phyloP scores from a whole-genome alignment of 768 basidiomycete genomes.

The Boletus subparvulus region DNA sequence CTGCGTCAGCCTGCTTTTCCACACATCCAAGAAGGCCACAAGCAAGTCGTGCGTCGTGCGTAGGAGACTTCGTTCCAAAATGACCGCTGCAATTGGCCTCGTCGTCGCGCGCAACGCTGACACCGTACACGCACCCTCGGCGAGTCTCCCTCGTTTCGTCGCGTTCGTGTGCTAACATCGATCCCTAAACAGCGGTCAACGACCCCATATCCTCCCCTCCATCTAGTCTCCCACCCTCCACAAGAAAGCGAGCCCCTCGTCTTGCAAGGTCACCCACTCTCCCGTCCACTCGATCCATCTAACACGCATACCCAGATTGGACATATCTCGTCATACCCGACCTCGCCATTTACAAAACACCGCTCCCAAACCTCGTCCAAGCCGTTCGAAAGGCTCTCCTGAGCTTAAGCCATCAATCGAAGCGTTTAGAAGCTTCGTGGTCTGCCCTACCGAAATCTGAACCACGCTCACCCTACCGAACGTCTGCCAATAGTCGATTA shows the following conservation, averaged over 20 bases:
- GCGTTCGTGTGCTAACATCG: not conserved
- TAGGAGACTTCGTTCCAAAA: slow-evolving; percentile 20
- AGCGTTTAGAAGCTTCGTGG: slow-evolving; percentile 17
- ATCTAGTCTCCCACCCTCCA: not conserved
- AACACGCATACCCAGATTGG: slow-evolving; percentile 19
- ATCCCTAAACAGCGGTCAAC: not conserved
- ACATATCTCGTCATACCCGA: slow-evolving; percentile 28
- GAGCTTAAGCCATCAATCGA: slow-evolving; percentile 7
- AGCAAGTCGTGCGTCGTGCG: slow-evolving; percentile 26
- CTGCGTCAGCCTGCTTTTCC: slow-evolving; percentile 20
- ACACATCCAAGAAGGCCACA: slow-evolving; percentile 24
- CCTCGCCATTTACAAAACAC: slow-evolving; percentile 25
- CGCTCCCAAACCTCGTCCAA: slow-evolving; percentile 23
- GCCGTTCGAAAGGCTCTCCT: slow-evolving; percentile 23
- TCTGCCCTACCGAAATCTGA: not conserved
- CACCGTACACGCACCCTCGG: not conserved
- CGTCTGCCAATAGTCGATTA: no score
- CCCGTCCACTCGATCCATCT: not conserved
- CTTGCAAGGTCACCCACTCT: slow-evolving; percentile 17
- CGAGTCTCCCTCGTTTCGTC: not conserved
- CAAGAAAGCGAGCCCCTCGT: slow-evolving; percentile 1
- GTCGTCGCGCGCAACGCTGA: slow-evolving; percentile 20
- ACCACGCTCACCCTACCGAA: not conserved
- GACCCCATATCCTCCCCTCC: slow-evolving; percentile 4
- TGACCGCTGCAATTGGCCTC: slow-evolving; percentile 18